Evolutionary conservation across 2,329 filamentous ascomycete species (phyloP).

Genomic region (Cladosporium halotolerans): DNA sequence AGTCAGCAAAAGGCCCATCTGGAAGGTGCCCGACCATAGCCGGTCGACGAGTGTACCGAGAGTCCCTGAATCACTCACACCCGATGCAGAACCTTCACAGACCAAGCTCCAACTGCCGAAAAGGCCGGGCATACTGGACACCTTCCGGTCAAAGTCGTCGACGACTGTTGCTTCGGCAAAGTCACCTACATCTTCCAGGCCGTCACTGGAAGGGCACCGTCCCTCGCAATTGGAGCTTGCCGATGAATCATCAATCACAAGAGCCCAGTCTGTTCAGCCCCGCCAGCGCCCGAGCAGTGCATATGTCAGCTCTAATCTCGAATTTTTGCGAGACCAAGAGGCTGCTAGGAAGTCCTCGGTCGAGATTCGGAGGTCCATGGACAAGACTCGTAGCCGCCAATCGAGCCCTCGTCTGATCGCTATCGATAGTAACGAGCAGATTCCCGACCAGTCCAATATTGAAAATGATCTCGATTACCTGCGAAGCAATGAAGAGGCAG

Average conservation of each 20-base stretch:
- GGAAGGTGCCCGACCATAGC: constrained; percentile 48
- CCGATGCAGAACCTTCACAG: constrained; percentile 32
- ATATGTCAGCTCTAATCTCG: constrained; percentile 74
- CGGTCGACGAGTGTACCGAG: constrained; percentile 47
- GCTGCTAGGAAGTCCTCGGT: constrained; percentile 36
- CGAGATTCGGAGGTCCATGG: constrained; percentile 4
- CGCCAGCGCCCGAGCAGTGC: constrained; percentile 73
- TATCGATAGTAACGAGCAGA: constrained; percentile 30
- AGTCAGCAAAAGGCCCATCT: constrained; percentile 43
- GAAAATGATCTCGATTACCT: constrained; percentile 78
- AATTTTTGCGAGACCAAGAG: constrained; percentile 75
- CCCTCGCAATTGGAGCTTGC: constrained; percentile 57
- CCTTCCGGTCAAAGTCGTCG: constrained; percentile 46
- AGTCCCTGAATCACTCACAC: constrained; percentile 32
- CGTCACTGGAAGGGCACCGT: constrained; percentile 66
- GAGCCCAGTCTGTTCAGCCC: constrained; percentile 58
- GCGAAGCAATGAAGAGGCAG: constrained; percentile 63
- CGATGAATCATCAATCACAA: constrained; percentile 43
- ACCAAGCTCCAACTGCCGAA: constrained; percentile 28
- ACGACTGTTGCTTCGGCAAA: constrained; percentile 41
- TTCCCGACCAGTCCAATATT: constrained; percentile 57
- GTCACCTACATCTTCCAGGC: constrained; percentile 53
- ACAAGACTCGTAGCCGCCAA: constrained; percentile 8
- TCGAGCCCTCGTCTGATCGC: constrained; percentile 8
- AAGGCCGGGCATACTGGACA: constrained; percentile 39